Evolutionary conservation across 163 green algal species (phyloP).

Genomic region (Scenedesmus sp.): DNA sequence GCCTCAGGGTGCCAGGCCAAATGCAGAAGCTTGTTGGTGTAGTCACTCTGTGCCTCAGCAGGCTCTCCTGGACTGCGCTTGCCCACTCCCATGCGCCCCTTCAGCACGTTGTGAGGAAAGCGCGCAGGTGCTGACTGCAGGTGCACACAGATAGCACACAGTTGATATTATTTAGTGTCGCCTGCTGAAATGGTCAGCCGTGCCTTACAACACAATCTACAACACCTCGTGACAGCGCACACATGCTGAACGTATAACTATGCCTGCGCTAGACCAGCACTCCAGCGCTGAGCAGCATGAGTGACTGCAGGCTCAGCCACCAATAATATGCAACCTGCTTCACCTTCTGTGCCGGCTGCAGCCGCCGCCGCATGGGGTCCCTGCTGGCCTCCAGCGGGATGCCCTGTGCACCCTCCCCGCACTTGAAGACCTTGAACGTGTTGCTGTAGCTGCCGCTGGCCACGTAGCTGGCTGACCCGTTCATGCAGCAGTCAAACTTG

Average conservation of each 20-base stretch:
- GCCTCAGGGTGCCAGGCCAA: conserved; percentile 94
- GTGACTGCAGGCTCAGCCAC: too few relatives aligned
- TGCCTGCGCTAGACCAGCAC: too few relatives aligned
- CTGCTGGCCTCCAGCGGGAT: conserved; percentile 88
- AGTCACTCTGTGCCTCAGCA: conserved; percentile 73
- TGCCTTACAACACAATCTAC: too few relatives aligned
- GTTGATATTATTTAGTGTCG: neutral
- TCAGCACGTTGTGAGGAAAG: conserved; percentile 44
- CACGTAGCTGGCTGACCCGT: conserved; percentile 81
- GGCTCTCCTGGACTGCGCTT: conserved; percentile 45
- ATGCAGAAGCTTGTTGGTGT: conserved; percentile 93
- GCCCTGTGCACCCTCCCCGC: conserved; percentile 66
- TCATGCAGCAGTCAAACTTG: conserved; percentile 98
- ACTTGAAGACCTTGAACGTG: conserved; percentile 81
- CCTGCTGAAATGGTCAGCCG: too few relatives aligned
- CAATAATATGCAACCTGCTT: neutral
- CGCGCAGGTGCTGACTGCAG: conserved; percentile 47
- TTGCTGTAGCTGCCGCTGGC: conserved; percentile 96
- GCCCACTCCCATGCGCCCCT: conserved; percentile 46
- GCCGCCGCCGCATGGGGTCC: conserved; percentile 77
- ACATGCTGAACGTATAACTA: too few relatives aligned
- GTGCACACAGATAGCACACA: neutral
- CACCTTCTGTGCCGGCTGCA: conserved; percentile 50
- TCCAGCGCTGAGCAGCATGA: too few relatives aligned
- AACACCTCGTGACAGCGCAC: too few relatives aligned